Percentiles rank a stretch among this genome's conserved stretches.
Evolutionary conservation across 1,284 basidiomycete species (phyloP).

Genomic region (Paramarasmius palmivorus): DNA sequence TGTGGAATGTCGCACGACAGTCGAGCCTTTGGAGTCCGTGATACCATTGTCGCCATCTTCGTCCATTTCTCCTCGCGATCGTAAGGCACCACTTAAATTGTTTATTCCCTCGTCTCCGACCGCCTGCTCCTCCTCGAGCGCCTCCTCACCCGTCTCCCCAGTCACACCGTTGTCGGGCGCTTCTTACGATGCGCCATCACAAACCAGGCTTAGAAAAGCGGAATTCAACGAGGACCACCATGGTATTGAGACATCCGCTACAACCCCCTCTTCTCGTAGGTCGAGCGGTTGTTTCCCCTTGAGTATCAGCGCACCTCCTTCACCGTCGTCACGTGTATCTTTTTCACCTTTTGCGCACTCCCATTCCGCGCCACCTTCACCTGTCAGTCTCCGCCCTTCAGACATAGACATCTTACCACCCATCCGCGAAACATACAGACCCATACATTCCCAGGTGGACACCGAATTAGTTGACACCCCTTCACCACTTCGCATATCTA

Average conservation of each 20-base stretch:
- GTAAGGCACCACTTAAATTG: constrained; percentile 7
- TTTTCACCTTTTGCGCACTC: not conserved
- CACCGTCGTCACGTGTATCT: not conserved
- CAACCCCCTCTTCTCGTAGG: not conserved
- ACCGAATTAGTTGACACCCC: not conserved
- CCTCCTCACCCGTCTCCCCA: constrained; percentile 14
- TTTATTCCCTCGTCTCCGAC: constrained; percentile 8
- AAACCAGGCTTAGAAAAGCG: not conserved
- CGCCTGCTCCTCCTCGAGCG: constrained; percentile 8
- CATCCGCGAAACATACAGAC: not conserved
- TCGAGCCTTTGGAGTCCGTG: not conserved
- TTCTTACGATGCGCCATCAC: constrained; percentile 3
- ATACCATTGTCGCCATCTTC: not conserved
- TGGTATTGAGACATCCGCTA: not conserved
- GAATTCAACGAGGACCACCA: not conserved
- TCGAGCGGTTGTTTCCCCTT: not conserved
- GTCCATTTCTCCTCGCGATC: constrained; percentile 2
- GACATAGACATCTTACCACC: not conserved
- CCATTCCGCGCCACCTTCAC: not conserved
- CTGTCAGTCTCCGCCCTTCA: constrained; percentile 6
- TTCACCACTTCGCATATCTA: constrained; percentile 7
- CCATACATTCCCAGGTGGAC: not conserved
- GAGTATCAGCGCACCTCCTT: not conserved
- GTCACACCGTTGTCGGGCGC: constrained; percentile 4
- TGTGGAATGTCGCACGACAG: not conserved